Evolutionary conservation across 352 stramenopile species (phyloP), one percentile per base, ranked within the genome.

Genomic region (Saprolegnia diclina): DNA sequence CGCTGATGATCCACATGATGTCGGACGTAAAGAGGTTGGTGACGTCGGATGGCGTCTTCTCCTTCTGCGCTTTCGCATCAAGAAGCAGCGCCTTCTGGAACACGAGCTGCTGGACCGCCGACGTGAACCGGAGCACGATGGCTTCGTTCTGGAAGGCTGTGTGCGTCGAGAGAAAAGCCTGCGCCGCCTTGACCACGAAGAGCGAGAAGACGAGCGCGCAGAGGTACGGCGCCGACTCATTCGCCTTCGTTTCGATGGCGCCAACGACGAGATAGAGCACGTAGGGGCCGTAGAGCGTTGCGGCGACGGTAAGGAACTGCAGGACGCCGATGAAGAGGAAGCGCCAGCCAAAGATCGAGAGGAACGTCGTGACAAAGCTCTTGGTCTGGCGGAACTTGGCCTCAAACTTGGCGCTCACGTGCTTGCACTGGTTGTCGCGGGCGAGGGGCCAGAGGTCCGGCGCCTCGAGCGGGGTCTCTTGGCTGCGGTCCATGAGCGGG

Each of bases 1-100:
- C 79, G 14, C 56, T 69, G 19, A 69, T 40, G 40, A 69, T 69
- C 63, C 63, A 69, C 48, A 63, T 69, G 45, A 69, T 69, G 32
- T 69, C 63, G 32, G 42, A 40, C 21, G 63, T 62, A 37, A 69
- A 69, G n/a, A 69, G 46, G 11, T 45, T 29, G 11, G 40, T 22
- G 35, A 69, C 29, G 16, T 59, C 63, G n/a, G 50, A 7, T n/a
- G 62, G 5, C 14, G 45, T 46, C 29, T 56, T 57, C 14, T 61
- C 63, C 21, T 52, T 52, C 21, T 52, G 63, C 16, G 63, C 53
- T 38, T 69, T 69, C 19, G 63, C 63, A n/a, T 69, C 63, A 6
- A 69, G 40, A 9, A 40, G 13, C 18, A 69, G 22, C 16, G 46
- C 63, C 26, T 69, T 69, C 38, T 69, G 63, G 29, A 69, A 69